Percentiles rank a stretch among this genome's conserved stretches.
These are phyloP conservation scores for Neospora caninum DNA, from an alignment of 169 alveolate genomes.

Conservation along the genomic window DNA sequence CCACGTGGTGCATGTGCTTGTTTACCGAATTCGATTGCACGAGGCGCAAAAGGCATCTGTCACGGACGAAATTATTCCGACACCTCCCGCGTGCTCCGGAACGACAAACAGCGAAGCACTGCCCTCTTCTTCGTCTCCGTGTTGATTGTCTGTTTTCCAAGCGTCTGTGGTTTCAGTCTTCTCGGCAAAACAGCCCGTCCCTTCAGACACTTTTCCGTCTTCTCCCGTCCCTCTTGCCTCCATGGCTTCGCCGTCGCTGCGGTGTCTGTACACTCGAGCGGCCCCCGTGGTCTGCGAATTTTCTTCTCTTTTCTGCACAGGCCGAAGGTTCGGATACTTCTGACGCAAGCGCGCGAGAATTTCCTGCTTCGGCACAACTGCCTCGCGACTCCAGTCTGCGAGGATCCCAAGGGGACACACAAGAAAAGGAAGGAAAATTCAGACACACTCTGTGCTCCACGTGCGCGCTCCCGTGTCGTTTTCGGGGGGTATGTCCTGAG, in stretches of 20 bases:
- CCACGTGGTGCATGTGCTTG: neutral
- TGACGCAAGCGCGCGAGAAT: neutral
- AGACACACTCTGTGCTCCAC: no score
- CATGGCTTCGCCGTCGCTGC: neutral
- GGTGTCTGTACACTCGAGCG: neutral
- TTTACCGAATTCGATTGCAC: slow-evolving; percentile 50
- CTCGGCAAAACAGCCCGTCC: no score
- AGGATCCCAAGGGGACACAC: neutral
- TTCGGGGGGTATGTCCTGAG: no score
- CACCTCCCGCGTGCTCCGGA: slow-evolving; percentile 18
- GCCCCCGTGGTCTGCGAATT: neutral
- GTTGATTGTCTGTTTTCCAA: neutral
- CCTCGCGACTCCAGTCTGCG: slow-evolving; percentile 21
- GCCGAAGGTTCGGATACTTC: slow-evolving; percentile 26
- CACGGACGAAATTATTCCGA: slow-evolving; percentile 42
- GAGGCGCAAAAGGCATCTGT: slow-evolving; percentile 36
- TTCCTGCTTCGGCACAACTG: slow-evolving; percentile 31
- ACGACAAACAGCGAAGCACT: slow-evolving; percentile 31
- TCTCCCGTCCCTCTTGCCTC: neutral
- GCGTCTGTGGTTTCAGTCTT: neutral
- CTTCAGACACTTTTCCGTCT: neutral
- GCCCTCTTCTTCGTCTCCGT: neutral
- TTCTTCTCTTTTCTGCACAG: neutral
- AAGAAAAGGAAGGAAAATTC: neutral
- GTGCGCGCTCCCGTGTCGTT: no score